Evolutionary conservation across 768 basidiomycete species (phyloP), one percentile per base, ranked within the genome.

Genomic region (Serendipita sp.): DNA sequence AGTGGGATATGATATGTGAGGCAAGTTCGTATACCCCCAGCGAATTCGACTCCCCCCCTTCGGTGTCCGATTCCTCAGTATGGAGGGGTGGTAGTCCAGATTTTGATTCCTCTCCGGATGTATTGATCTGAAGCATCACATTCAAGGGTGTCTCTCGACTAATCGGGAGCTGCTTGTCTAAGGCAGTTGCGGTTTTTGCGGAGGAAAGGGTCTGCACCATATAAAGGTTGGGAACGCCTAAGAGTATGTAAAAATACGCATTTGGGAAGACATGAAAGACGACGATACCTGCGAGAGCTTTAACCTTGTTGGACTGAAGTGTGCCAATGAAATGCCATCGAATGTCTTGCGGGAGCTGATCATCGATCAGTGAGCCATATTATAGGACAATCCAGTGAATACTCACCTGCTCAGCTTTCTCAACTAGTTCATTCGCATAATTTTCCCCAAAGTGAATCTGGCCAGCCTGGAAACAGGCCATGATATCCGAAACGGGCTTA

Each of bases 311-410:
- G 13, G 88, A 89, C 71, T 98, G 93, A 20, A 97, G 74, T 2
- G 86, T 82, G 4, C 95, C 95, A 67, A 98, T 95, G 71, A 95
- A 98, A 74, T 98, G 95, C 95, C 95, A 98, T 65, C 85, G 80
- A 67, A 98, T 91, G 66, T 90, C 87, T 24, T 67, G 65, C 0
- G 95, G 90, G n/a, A 98, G 81, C 92, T 95, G 70, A 38, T 28
- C 22, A 44, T 61, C 34, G 1, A 14, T 38, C 14, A 31, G 41
- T 34, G 28, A 24, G 24, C 34, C 42, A 26, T 20, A 22, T 64
- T 30, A 4, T 33, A 33, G 22, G 9, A 22, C 11, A 5, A 62
- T 43, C 43, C 42, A 14, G 64, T 63, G 42, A 33, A 22, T 50
- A 73, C 80, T 65, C 71, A 88, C 88, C 69, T 79, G 75, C 63